phyloP scores from a whole-genome alignment of 495 filamentous ascomycete genomes.

The Neurospora sp. region DNA sequence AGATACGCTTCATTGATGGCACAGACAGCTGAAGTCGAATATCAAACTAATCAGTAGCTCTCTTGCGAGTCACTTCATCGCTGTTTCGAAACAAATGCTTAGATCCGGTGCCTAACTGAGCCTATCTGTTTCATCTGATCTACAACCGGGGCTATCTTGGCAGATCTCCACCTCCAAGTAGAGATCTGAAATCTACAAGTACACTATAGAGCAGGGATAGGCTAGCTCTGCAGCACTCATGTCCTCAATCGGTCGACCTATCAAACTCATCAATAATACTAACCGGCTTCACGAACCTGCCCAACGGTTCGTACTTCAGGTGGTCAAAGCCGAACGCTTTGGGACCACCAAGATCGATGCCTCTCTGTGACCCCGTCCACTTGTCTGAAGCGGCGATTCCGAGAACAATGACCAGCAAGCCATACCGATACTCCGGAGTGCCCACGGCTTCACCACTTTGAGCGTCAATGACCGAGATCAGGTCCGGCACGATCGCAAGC shows the following conservation, averaged over 20 bases:
- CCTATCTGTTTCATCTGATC: background rate
- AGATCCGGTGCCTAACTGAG: background rate
- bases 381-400: conserved; percentile 46
- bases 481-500: conserved; percentile 49
- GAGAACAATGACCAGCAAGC: conserved; percentile 45
- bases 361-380: conserved; percentile 43
- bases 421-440: conserved; percentile 52
- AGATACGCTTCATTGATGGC: background rate
- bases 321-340: conserved; percentile 43
- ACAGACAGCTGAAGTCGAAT: background rate
- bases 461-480: conserved; percentile 51
- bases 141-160: background rate
- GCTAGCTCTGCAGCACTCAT: background rate
- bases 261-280: conserved; percentile 47
- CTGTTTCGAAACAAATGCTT: background rate
- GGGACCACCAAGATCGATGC: conserved; percentile 43
- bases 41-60: background rate
- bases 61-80: background rate
- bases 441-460: conserved; percentile 51
- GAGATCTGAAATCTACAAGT: background rate
- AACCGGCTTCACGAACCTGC: conserved; percentile 36
- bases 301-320: conserved; percentile 37
- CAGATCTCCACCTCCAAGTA: background rate
- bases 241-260: background rate
- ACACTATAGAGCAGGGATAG: background rate